These are phyloP conservation scores for Phytophthora ramorum DNA, from an alignment of 352 stramenopile genomes.

Conservation along the genomic window DNA sequence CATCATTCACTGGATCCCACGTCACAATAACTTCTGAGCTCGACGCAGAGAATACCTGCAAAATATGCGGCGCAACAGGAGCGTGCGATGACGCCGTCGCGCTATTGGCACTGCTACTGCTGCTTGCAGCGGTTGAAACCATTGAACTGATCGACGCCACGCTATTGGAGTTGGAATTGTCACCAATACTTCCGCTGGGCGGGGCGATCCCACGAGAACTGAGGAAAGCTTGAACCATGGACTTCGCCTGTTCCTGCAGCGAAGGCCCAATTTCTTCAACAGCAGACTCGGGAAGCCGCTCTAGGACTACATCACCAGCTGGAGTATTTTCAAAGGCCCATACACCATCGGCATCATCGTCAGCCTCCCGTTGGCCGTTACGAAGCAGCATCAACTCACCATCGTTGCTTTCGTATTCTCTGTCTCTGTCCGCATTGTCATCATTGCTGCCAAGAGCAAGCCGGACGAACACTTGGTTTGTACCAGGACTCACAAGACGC, in stretches of 20 bases:
- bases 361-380: constrained; percentile 35
- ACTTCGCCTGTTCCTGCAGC: constrained; percentile 77
- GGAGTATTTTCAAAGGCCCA: constrained; percentile 77
- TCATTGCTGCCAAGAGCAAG: constrained; percentile 31
- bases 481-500: constrained; percentile 61
- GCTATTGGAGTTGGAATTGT: constrained; percentile 23
- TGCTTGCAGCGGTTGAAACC: constrained; percentile 26
- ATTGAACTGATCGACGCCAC: constrained; percentile 28
- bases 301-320: constrained; percentile 63
- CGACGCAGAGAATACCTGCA: constrained; percentile 64
- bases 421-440: constrained; percentile 6
- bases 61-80: constrained; percentile 53
- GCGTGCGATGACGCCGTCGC: constrained; percentile 6
- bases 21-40: constrained; percentile 71
- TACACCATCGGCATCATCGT: constrained; percentile 48
- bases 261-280: constrained; percentile 33
- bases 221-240: constrained; percentile 70
- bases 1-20: constrained; percentile 75
- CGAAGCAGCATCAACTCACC: constrained; percentile 32
- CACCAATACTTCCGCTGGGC: constrained; percentile 14
- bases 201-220: constrained; percentile 51
- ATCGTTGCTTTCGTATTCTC: constrained; percentile 26
- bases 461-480: constrained; percentile 74
- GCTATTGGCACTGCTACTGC: constrained; percentile 12
- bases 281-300: constrained; percentile 61